These are phyloP conservation scores for Rhytidiadelphus loreus DNA, from an alignment of 225 moss, liverwort and hornwort species.

Conservation along the genomic window DNA sequence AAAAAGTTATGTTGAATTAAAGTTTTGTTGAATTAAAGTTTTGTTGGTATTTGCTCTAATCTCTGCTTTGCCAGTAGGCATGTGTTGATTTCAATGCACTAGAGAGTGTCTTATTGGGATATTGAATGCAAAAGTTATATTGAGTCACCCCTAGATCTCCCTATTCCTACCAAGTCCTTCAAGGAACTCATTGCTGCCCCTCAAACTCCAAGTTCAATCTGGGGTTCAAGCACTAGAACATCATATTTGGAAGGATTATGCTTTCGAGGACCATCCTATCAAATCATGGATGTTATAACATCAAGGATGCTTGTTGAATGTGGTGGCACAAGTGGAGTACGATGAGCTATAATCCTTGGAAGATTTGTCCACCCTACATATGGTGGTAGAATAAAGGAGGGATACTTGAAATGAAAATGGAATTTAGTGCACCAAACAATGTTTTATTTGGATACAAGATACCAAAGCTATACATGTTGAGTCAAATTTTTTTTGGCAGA, in stretches of 20 bases:
- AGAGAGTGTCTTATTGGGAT: no score
- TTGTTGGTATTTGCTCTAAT: background rate
- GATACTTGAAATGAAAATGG: background rate
- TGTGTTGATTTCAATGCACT: background rate
- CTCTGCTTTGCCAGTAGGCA: background rate
- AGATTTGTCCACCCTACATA: background rate
- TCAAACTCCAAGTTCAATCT: background rate
- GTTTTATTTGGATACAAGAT: background rate
- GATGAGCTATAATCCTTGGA: accelerated
- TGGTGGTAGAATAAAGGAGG: background rate
- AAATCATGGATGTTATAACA: slow-evolving; percentile 9
- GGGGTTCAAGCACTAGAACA: background rate
- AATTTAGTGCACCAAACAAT: background rate
- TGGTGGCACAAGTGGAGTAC: background rate
- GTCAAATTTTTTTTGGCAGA: no score
- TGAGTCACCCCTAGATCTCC: background rate
- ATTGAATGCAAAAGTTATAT: background rate
- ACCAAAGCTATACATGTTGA: background rate
- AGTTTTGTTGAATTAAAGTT: no score
- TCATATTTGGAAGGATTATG: slow-evolving; percentile 29
- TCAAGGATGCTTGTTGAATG: background rate
- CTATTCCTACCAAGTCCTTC: background rate
- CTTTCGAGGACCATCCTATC: slow-evolving; percentile 26
- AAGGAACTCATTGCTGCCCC: background rate
- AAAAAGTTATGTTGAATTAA: background rate